Evolutionary conservation across 208 protist species (phyloP), one percentile per base, ranked within the genome.

Genomic region (Wallacemonas sp.): DNA sequence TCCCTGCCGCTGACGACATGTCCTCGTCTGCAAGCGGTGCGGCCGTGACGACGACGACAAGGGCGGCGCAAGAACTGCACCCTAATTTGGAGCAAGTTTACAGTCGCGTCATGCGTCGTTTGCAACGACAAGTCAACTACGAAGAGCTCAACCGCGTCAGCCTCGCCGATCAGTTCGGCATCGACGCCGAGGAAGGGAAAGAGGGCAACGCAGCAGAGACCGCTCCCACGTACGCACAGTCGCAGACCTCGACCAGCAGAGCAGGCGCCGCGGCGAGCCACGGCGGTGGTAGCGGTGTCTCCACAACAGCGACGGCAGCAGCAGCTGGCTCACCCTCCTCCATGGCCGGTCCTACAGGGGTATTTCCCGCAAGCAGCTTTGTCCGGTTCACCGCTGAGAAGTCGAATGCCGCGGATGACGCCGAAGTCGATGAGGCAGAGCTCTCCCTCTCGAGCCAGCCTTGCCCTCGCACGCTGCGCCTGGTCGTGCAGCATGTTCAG

Each of bases 121-220:
- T 96, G 70, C 91, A 96, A 76, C 65, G 77, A 39, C 47, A 86
- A 42, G 51, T 88, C 42, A 94, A 96, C 73, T 96, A 96, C 64
- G 80, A 86, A 8, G 88, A 91, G 34, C 46, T 87, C 6, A 63
- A 60, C 2, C 71, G 65, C 38, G 65, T 73, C 0, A 55, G 85
- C 1, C 73, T 96, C 11, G 75, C 77, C 22, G 74, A 83, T 46
- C 85, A 93, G 74, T 90, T 84, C 65, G 85, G 90, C 15, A 62
- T 96, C 1, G 45, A 75, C 33, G 39, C 73, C 39, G 54, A 63
- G 34, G 70, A 62, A 14, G 66, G 69, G 30, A 63, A 75, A 2
- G 49, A 65, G 12, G 51, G 8, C 46, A 56, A 58, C 36, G 39
- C 12, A 28, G 62, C 15, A 21, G 54, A 58, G 17, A 17, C 14